phyloP scores from a whole-genome alignment of 345 rosid species.

The Pseudoturritis turrita region DNA sequence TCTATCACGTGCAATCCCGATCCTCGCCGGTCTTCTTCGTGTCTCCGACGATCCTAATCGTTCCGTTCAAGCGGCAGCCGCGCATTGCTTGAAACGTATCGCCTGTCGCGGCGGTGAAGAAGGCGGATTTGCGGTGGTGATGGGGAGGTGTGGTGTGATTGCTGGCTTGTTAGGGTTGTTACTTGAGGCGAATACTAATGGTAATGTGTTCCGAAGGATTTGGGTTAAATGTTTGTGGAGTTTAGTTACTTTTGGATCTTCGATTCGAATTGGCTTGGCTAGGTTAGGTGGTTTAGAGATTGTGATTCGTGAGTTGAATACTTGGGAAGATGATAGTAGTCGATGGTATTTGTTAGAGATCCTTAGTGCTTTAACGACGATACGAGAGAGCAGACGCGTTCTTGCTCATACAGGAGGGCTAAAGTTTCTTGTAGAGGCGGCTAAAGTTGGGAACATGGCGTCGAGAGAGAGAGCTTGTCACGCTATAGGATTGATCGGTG shows the following conservation, averaged over 20 bases:
- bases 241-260: constrained; percentile 42
- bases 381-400: constrained; percentile 46
- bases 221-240: constrained; percentile 44
- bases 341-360: constrained; percentile 52
- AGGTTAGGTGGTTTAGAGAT: constrained; percentile 47
- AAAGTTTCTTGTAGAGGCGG: constrained; percentile 51
- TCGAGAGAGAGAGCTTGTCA: constrained; percentile 69
- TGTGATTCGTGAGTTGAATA: constrained; percentile 37
- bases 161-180: constrained; percentile 38
- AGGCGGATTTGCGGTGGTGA: constrained; percentile 32
- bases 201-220: constrained; percentile 10
- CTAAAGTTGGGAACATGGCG: constrained; percentile 42
- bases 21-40: constrained; percentile 36
- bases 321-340: constrained; percentile 25
- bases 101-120: constrained; percentile 34
- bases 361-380: constrained; percentile 49
- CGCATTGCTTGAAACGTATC: constrained; percentile 43
- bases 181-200: constrained; percentile 19
- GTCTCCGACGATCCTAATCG: constrained; percentile 18
- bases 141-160: constrained; percentile 45
- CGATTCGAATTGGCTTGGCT: constrained; percentile 32
- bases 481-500: constrained; percentile 51
- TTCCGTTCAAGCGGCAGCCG: constrained; percentile 36
- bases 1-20: constrained; percentile 31
- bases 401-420: constrained; percentile 41